Evolutionary conservation across 108 stramenopile genomes (phyloP), one percentile per base, ranked within the genome.

Genomic region (Poteriospumella lacustris): DNA sequence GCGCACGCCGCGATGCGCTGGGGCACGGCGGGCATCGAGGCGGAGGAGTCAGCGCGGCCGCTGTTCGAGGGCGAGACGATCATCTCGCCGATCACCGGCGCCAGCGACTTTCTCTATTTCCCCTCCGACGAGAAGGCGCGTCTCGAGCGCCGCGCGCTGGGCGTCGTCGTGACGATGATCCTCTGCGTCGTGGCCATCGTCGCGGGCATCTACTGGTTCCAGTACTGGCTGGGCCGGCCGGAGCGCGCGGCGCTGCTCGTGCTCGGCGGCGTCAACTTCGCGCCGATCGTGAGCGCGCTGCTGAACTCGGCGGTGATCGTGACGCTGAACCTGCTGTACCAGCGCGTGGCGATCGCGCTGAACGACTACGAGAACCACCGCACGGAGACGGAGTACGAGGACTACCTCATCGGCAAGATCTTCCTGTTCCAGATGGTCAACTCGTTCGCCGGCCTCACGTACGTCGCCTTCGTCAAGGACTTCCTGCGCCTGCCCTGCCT

Each of bases 391-490:
- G 19, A 68, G 36, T 68, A 68, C 36, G 64, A 68, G 24, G 64
- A 68, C 24, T 36, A 36, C 19, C 36, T 68, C 19, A 68, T 68
- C 12, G 12, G 19, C 12, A 68, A 68, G 36, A 68, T 40, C 15
- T 68, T 68, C 24, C 19, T 68, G 36, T 68, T 68, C 24, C 92
- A 94, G 39, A 96, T 97, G 68, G 94, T 96, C n/a, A 95, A 94
- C 87, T 93, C 94, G 79, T 97, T 95, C 86, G 93, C 94, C 1
- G 90, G 92, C 12, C 87, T 96, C 12, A 94, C 94, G 79, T 98
- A 96, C 85, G 94, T 96, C 77, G 91, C 93, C 40, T 97, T 92
- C 75, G 70, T 91, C 75, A 12, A 39, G 19, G 19, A 15, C 15
- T 56, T 56, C 24, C 15, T 56, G 15, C 19, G 52, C 15, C 15